These are phyloP conservation scores for Dothistroma septosporum DNA, from an alignment of 2,329 filamentous ascomycete genomes.

Conservation along the genomic window DNA sequence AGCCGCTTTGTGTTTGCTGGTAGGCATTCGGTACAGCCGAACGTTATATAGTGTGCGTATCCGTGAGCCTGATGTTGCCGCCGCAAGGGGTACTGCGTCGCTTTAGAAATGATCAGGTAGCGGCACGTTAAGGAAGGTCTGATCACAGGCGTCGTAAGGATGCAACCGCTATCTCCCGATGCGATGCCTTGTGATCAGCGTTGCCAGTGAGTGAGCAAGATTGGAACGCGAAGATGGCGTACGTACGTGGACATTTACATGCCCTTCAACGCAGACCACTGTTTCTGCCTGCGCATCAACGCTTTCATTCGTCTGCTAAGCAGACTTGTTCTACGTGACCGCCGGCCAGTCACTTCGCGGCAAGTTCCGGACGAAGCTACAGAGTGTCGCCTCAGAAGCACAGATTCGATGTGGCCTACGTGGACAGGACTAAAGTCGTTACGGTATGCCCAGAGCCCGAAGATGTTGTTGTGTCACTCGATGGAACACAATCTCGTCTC, in stretches of 20 bases:
- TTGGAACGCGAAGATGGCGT: constrained; percentile 8
- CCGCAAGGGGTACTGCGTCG: neutral
- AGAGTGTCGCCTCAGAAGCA: neutral
- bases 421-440: neutral
- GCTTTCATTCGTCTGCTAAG: neutral
- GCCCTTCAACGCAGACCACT: constrained; percentile 1
- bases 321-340: neutral
- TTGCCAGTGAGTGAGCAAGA: neutral
- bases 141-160: neutral
- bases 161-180: neutral
- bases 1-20: neutral
- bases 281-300: constrained; percentile 11
- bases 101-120: neutral
- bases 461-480: neutral
- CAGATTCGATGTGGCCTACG: neutral
- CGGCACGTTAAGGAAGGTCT: neutral
- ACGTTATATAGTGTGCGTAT: neutral
- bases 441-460: neutral
- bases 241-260: constrained; percentile 9
- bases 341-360: neutral
- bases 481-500: neutral
- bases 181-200: neutral
- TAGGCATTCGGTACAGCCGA: too few relatives aligned
- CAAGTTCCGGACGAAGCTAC: neutral
- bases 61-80: neutral